Base-by-base conservation (phyloP, 2,329 filamentous ascomycete genomes). In the Curvularia verruculosa region DNA sequence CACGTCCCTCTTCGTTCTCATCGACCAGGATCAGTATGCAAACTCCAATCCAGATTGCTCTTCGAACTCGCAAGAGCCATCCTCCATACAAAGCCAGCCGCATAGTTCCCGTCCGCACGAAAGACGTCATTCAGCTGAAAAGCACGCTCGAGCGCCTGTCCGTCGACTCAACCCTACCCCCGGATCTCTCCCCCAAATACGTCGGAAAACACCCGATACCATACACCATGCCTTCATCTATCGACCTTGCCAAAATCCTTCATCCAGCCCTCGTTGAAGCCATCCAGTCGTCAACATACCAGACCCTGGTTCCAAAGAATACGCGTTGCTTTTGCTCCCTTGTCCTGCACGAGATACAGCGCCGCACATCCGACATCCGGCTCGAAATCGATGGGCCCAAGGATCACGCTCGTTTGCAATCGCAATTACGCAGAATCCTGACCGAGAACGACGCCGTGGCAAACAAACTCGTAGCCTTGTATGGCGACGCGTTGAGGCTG, bases 291-390 rank as follows among this genome's bases (percentile, higher is more conserved):
- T 54, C 44, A 2, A 18, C n/a, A 15, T 54, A 54, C 36, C 36
- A 3, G 4, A 15, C 4, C 1, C 2, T 18, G 15, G 34, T 28
- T 19, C 10, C 41, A 19, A n/a, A 36, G 12, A n/a, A 36, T 7
- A 36, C 15, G 43, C 40, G 51, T 21, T 54, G 51, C 21, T 54
- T 54, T 28, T 54, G 51, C 19, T 54, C 51, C 3, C 44, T 54
- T 7, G 51, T 49, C 23, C 36, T 54, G 1, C 26, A 54, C 19
- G 44, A 49, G 18, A 26, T 53, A 5, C 34, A 46, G 23, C 29
- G 21, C 34, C n/a, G 19, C 15, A n/a, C 19, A 6, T 23, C 18
- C 13, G 12, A 23, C 26, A 24, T 12, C 29, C 24, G 34, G 8
- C 44, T 54, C 7, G 44, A 41, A 1, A n/a, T 31, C 23, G 23